Evolutionary conservation across 345 rosid species (phyloP).

Genomic region (Eucalyptus tenuipes): DNA sequence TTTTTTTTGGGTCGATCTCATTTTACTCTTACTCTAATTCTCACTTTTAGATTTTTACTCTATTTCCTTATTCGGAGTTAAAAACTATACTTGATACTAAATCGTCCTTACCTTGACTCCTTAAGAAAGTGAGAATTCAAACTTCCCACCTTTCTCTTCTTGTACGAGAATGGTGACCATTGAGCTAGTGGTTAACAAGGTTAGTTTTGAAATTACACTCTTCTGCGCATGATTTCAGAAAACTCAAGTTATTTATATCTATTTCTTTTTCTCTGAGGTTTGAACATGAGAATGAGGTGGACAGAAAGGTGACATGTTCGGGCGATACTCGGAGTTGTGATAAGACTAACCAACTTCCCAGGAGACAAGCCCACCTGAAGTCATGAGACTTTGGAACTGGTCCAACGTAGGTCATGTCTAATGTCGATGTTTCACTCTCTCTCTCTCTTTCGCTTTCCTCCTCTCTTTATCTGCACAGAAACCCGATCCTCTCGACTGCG

Average conservation of each 20-base stretch:
- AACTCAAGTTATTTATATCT: background rate
- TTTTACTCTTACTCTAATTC: too few species aligned
- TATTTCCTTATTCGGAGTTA: fast-evolving
- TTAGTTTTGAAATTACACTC: background rate
- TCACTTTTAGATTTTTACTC: fast-evolving
- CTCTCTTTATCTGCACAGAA: background rate
- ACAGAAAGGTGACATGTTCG: background rate
- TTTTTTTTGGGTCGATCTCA: fast-evolving
- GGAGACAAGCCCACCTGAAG: background rate
- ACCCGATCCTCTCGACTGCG: background rate
- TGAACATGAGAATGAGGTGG: background rate
- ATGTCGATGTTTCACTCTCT: background rate
- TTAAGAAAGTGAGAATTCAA: too few species aligned
- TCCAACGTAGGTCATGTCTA: background rate
- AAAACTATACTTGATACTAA: too few species aligned
- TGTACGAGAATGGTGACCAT: fast-evolving
- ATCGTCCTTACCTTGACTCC: fast-evolving
- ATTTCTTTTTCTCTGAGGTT: background rate
- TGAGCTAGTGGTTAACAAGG: background rate
- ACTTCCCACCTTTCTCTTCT: fast-evolving
- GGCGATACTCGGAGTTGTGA: background rate
- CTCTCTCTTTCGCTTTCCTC: background rate
- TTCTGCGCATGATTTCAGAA: background rate
- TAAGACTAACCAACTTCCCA: background rate
- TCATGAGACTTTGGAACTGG: background rate